These are phyloP conservation scores for Leptomonas seymouri DNA, from an alignment of 208 protist genomes.

Conservation along the genomic window DNA sequence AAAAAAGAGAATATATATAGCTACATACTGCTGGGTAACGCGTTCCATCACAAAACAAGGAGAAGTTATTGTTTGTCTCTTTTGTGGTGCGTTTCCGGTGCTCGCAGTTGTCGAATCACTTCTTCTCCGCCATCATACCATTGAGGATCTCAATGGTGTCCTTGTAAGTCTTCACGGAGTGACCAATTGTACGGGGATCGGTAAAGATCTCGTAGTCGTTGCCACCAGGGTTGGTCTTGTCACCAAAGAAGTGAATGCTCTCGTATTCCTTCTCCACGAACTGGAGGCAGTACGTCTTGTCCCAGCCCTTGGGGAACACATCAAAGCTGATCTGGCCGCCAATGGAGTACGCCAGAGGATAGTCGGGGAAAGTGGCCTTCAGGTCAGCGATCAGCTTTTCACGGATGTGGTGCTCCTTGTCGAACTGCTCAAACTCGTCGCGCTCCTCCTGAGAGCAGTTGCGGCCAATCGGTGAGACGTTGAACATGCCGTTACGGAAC, in stretches of 20 bases:
- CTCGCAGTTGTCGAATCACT: slow-evolving; percentile 19
- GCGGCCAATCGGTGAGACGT: slow-evolving; percentile 99
- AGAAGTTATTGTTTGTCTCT: slow-evolving; percentile 5
- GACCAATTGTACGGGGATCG: slow-evolving; percentile 89
- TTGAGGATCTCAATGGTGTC: slow-evolving; percentile 95
- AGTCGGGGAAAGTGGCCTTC: slow-evolving; percentile 78
- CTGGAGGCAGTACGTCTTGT: slow-evolving; percentile 99
- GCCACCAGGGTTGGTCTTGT: slow-evolving; percentile 98
- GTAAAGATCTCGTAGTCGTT: slow-evolving; percentile 99
- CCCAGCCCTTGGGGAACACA: slow-evolving; percentile 99
- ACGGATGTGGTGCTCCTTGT: slow-evolving; percentile 96
- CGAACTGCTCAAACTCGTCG: slow-evolving; percentile 98
- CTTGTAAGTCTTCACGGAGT: slow-evolving; percentile 94
- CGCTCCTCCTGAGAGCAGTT: slow-evolving; percentile 98
- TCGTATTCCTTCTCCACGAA: slow-evolving; percentile 96
- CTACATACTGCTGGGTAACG: not conserved
- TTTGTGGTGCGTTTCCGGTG: not conserved
- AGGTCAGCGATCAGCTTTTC: slow-evolving; percentile 94
- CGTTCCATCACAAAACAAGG: not conserved
- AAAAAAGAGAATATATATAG: too few relatives aligned
- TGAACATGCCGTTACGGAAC: slow-evolving; percentile 99
- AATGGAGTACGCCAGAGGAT: slow-evolving; percentile 97
- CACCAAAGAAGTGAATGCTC: slow-evolving; percentile 99
- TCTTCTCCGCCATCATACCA: slow-evolving; percentile 61
- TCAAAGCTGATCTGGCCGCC: slow-evolving; percentile 99